Conservation (phyloP, 805 yeast genomes). For the Candida hungchunana region DNA sequence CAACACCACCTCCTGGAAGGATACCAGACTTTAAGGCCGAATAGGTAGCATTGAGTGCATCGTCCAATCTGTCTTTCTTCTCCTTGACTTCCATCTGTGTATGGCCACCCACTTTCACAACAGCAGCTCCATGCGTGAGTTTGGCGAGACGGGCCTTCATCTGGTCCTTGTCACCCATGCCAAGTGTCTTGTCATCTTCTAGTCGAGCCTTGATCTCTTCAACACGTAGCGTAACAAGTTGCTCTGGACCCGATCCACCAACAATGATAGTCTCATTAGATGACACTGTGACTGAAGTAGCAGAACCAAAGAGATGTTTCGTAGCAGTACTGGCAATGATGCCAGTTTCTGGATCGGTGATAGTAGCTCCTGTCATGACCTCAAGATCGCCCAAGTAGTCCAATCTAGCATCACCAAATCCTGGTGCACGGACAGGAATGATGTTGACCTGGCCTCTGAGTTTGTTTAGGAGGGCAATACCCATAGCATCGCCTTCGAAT, state of each 20-base stretch:
- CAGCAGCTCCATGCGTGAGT: constrained; percentile 98
- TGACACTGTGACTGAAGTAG: constrained; percentile 88
- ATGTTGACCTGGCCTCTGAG: constrained; percentile 98
- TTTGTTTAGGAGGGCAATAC: constrained; percentile 96
- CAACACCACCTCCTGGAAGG: constrained; percentile 99
- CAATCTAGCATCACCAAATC: constrained; percentile 98
- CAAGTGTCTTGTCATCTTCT: constrained; percentile 57
- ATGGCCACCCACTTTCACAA: constrained; percentile 93
- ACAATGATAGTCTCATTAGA: constrained; percentile 93
- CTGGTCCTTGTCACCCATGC: constrained; percentile 92
- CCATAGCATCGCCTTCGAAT: constrained; percentile 96
- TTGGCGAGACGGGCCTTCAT: constrained; percentile 96
- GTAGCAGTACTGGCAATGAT: constrained; percentile 95
- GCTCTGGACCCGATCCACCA: constrained; percentile 89
- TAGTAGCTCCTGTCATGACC: constrained; percentile 88
- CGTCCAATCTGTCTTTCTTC: constrained; percentile 98
- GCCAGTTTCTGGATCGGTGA: constrained; percentile 84
- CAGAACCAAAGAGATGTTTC: constrained; percentile 81
- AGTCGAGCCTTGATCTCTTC: constrained; percentile 88
- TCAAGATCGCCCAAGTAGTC: constrained; percentile 95
- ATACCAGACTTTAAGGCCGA: constrained; percentile 99
- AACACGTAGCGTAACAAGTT: constrained; percentile 75
- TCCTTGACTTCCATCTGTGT: constrained; percentile 98
- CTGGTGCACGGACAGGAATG: constrained; percentile 97
- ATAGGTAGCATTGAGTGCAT: constrained; percentile 97